Base-by-base conservation (phyloP, 495 filamentous ascomycete species). In the Eremomyces bilateralis region DNA sequence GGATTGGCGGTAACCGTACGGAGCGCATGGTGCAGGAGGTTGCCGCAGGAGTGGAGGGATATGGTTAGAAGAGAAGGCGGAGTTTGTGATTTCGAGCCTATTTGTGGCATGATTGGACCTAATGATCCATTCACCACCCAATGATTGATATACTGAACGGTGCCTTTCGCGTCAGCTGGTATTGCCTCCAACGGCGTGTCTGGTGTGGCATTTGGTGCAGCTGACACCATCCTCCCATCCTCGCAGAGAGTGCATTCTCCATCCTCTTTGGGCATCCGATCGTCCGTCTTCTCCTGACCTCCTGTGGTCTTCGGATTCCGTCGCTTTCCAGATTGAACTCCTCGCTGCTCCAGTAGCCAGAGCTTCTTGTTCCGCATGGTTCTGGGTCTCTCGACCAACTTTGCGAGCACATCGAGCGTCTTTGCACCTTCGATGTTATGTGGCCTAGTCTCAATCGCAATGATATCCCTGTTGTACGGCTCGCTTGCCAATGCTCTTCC, bases 41-140 rank as follows among this genome's bases (percentile, higher is more conserved):
- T 95, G 35, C 88, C 88, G 53, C 88, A 97, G 15, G 84, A 93
- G 51, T 97, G 88, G 31, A 97, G 76, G 0, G 88, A 95, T 1
- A 93, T 73, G 16, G 90, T 74, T 71, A 94, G 80, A 21, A 92
- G 58, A 16, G 36, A 38, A 12, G 41, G 41, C 8, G 24, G 8
- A 32, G 30, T 32, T 8, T 10, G 8, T 41, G 21, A 27, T 21
- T 24, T 13, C 37, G 31, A 18, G 5, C n/a, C 8, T 20, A 58
- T 44, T 27, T 47, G 42, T 12, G 36, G 17, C 4, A 58, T 35
- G 15, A 60, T 52, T 1, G 47, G 39, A 8, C 21, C 21, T 6
- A 60, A 44, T 34, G 59, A 43, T 4, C 53, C 53, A 32, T 65
- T 60, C 42, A 59, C 43, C 39, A 71, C 67, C 17, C 60, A 52